Evolutionary conservation across 140 eudicot genomes (phyloP), one percentile per base, ranked within the genome.

Genomic region (Anethum foeniculum): DNA sequence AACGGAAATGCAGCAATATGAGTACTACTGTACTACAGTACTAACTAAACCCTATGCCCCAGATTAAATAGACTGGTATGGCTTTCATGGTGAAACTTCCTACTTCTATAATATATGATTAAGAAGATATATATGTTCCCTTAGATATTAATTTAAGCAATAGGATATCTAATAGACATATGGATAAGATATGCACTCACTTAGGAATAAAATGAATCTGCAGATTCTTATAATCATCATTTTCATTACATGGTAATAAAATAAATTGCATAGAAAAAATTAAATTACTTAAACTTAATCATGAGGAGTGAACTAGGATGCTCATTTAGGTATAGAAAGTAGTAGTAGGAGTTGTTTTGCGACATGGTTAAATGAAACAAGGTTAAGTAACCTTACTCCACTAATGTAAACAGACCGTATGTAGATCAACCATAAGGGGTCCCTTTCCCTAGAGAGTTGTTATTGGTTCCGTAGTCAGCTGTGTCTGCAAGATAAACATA

Each of bases 371-470:
- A 15, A 16, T 34, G 75, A 13, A 38, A 71, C 5, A 38, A 71
- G 0, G 0, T 71, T 3, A 9, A 34, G 44, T 32, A 7, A 71
- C 76, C 30, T 2, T 1, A 21, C 12, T 18, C 15, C 38, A 34
- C 46, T 19, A 71, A 13, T 23, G 38, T 71, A 41, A 36, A 38
- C 47, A 39, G 7, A 5, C 8, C 43, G 38, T 38, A 34, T 71
- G 76, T 36, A 38, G 28, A 71, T 38, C 46, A 71, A 71, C 47
- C 14, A 25, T 3, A 65, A 71, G 25, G 0, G 28, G 14, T 71
- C 21, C 76, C 76, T 71, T 36, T 19, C 38, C 49, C 7, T 73
- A 54, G 34, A 73, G 77, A 39, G 77, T 73, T 72, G 34, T 41
- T 41, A 73, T 41, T 39, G 51, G 12, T 21, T 73, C 77, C 52